Percentiles rank a stretch among this genome's conserved stretches.
These are phyloP conservation scores for Venturia aucupariae DNA, from an alignment of 2,329 filamentous ascomycete genomes.

Conservation along the genomic window DNA sequence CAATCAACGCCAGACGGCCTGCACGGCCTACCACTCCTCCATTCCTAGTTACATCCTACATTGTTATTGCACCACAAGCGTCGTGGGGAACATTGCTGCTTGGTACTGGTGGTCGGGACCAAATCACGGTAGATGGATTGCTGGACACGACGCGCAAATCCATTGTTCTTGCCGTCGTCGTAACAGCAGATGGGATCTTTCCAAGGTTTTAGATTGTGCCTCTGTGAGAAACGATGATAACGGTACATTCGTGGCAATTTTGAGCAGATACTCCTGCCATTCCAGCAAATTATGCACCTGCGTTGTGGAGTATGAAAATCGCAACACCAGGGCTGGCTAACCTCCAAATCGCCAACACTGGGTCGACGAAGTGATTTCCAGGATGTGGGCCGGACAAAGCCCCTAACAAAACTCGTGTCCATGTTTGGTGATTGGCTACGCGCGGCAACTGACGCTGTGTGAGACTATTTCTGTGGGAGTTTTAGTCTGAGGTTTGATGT, in stretches of 20 bases:
- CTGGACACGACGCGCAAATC: neutral
- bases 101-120: neutral
- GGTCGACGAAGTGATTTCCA: neutral
- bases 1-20: slow-evolving; percentile 8
- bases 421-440: slow-evolving; percentile 6
- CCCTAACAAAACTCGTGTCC: neutral
- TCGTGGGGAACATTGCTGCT: neutral
- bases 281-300: neutral
- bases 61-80: slow-evolving; percentile 7
- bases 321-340: neutral
- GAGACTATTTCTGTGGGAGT: neutral
- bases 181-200: neutral
- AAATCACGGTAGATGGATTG: slow-evolving; percentile 2
- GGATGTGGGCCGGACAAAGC: neutral
- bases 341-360: neutral
- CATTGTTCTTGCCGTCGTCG: neutral
- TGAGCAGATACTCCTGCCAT: neutral
- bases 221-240: neutral
- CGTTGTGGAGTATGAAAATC: neutral
- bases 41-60: slow-evolving; percentile 5
- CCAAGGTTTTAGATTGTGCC: neutral
- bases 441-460: slow-evolving; percentile 2
- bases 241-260: neutral
- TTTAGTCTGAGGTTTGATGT: neutral
- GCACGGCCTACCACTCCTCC: neutral